Evolutionary conservation across 2,329 filamentous ascomycete species (phyloP).

Genomic region (Eurotiales sp.): DNA sequence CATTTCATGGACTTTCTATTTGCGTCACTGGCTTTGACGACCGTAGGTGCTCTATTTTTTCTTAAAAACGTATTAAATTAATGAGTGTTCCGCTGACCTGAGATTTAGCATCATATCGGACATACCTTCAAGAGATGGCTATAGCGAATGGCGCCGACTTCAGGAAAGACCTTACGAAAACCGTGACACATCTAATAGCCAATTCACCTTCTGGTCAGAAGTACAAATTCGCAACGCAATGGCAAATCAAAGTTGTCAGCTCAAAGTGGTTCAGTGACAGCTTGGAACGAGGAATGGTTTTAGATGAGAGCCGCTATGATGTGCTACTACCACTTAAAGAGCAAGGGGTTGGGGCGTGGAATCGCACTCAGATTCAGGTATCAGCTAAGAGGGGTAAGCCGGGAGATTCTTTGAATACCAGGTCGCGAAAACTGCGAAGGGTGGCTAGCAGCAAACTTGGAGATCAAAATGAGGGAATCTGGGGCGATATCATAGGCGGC

Average conservation of each 20-base stretch:
- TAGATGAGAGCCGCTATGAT: constrained; percentile 83
- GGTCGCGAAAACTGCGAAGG: constrained; percentile 77
- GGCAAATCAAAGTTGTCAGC: constrained; percentile 75
- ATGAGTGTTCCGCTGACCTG: constrained; percentile 8
- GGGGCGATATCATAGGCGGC: constrained; percentile 76
- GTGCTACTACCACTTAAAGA: constrained; percentile 65
- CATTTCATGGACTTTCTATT: constrained; percentile 54
- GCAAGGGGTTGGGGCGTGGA: constrained; percentile 75
- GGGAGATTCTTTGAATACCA: constrained; percentile 51
- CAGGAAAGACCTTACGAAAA: constrained; percentile 79
- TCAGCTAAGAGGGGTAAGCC: constrained; percentile 35
- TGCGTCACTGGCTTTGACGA: constrained; percentile 70
- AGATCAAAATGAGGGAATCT: constrained; percentile 77
- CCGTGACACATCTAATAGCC: constrained; percentile 83
- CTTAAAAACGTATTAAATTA: no score
- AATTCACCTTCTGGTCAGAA: constrained; percentile 78
- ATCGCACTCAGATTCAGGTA: constrained; percentile 41
- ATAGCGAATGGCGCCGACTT: constrained; percentile 74
- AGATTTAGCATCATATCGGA: constrained; percentile 58
- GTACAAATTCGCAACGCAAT: constrained; percentile 79
- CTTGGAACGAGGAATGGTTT: constrained; percentile 78
- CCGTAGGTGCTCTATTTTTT: no score
- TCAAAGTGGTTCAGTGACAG: constrained; percentile 84
- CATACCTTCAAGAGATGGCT: constrained; percentile 66
- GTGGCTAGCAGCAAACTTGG: constrained; percentile 80